A percentile compares a stretch with the other conserved stretches of the same genome.
Conservation (phyloP, 1,139 yeast genomes). For the Debaryomycetaceae sp. region DNA sequence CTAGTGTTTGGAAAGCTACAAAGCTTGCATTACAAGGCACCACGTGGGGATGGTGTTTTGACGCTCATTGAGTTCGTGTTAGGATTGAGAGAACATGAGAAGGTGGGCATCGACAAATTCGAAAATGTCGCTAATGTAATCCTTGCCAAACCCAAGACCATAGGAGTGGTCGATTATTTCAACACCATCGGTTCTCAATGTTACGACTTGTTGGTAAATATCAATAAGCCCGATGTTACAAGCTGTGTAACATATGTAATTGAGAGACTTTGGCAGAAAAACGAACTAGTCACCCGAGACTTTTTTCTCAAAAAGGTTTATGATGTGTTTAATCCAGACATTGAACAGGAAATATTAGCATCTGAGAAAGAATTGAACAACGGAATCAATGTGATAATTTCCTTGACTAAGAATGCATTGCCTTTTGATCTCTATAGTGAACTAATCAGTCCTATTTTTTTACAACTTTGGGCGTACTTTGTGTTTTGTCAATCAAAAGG, state of each 20-base stretch:
- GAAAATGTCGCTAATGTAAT: conserved; percentile 63
- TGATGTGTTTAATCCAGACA: conserved; percentile 37
- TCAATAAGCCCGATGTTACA: conserved; percentile 59
- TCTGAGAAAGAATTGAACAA: conserved; percentile 55
- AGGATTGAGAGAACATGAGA: conserved; percentile 73
- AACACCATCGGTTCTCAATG: conserved; percentile 55
- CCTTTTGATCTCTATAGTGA: conserved; percentile 38
- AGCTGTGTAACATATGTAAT: conserved; percentile 58
- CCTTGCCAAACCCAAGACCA: conserved; percentile 54
- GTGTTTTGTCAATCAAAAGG: conserved; percentile 42
- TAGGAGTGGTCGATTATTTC: conserved; percentile 51
- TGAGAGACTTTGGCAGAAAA: conserved; percentile 50
- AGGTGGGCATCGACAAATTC: conserved; percentile 60
- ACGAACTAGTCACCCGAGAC: conserved; percentile 51
- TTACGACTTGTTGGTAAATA: conserved; percentile 51
- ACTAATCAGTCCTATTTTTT: conserved; percentile 43
- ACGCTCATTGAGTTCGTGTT: conserved; percentile 72
- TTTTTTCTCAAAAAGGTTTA: conserved; percentile 55
- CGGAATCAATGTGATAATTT: conserved; percentile 59
- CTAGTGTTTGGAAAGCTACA: conserved; percentile 48
- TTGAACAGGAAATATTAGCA: conserved; percentile 20
- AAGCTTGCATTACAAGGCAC: conserved; percentile 51
- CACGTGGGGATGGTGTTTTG: conserved; percentile 58
- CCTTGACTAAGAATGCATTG: conserved; percentile 54
- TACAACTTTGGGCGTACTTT: conserved; percentile 61